Base-by-base conservation (phyloP, 805 yeast species). In the Saturnispora diversa region DNA sequence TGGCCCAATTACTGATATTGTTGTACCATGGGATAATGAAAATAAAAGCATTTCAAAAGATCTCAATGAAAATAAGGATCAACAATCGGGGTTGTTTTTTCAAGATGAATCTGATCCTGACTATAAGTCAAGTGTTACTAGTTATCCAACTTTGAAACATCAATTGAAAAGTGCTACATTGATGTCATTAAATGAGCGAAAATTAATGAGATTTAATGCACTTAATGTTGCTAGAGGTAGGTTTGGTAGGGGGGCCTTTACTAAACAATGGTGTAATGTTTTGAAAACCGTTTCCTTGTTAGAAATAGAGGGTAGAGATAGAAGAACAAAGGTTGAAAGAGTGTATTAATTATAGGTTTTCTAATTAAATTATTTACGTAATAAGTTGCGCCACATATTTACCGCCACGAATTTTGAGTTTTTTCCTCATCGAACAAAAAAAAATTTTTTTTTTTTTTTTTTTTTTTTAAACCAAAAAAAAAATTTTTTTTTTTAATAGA, bases 1-100 rank as follows among this genome's bases (percentile, higher is more conserved):
- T 0, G 99, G 99, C 1, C 99, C 99, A 8, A 68, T 74, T 31
- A 64, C 79, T 42, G 99, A 92, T 59, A 92, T 92, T 44, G 92
- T 84, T 10, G 73, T 75, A 4, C 75, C 77, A 7, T 68, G 73
- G 67, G 67, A 68, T 44, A 42, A 55, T 1, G 43, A 50, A 3
- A 40, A 46, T 4, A 48, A 59, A n/a, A 43, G 42, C n/a, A 37
- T 11, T 22, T 42, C 26, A 54, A 65, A 15, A 9, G 32, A 37
- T 13, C 21, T 13, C 3, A 40, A 40, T 13, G 10, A 8, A 4
- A 11, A 30, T 9, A 43, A 23, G 17, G 23, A 26, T 62, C 19
- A 66, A 69, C 11, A 73, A 43, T 70, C 85, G 0, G 97, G 97
- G 0, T 81, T 83, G 52, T 82, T 87, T 58, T 92, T 90, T 65